These are phyloP conservation scores for Diplodia seriata DNA, from an alignment of 2,329 filamentous ascomycete species.

Conservation along the genomic window DNA sequence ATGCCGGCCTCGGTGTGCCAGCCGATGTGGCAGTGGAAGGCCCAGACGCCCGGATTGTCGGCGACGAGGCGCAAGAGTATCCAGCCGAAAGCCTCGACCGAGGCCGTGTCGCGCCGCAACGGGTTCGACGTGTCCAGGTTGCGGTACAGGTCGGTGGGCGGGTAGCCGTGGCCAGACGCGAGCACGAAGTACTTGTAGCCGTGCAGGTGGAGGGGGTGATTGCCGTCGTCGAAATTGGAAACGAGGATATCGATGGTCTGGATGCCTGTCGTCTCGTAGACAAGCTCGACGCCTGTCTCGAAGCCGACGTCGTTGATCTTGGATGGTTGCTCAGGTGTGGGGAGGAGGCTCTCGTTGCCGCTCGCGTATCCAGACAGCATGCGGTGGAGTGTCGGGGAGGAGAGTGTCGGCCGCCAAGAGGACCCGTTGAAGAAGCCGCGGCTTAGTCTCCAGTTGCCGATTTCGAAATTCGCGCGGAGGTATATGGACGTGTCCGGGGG, in stretches of 20 bases:
- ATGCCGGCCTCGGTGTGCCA: conserved; percentile 54
- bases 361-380: conserved; percentile 55
- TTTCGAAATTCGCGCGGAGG: conserved; percentile 65
- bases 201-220: conserved; percentile 61
- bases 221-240: conserved; percentile 47
- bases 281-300: conserved; percentile 40
- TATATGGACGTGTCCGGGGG: conserved; percentile 60
- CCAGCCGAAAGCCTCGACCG: conserved; percentile 70
- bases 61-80: conserved; percentile 66
- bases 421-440: conserved; percentile 66
- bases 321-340: not conserved
- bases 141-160: conserved; percentile 31
- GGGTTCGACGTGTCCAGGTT: conserved; percentile 38
- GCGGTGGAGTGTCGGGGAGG: conserved; percentile 59
- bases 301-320: conserved; percentile 41
- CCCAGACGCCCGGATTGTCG: conserved; percentile 67
- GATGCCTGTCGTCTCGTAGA: conserved; percentile 47
- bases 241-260: conserved; percentile 47
- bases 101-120: conserved; percentile 72
- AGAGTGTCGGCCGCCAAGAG: conserved; percentile 59
- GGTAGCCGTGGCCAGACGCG: conserved; percentile 42
- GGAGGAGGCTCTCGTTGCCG: conserved; percentile 40
- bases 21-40: conserved; percentile 80
- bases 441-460: conserved; percentile 64
- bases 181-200: conserved; percentile 72